Evolutionary conservation across 176 grass and related monocot genomes (phyloP).

Genomic region (Hordeum marinum): DNA sequence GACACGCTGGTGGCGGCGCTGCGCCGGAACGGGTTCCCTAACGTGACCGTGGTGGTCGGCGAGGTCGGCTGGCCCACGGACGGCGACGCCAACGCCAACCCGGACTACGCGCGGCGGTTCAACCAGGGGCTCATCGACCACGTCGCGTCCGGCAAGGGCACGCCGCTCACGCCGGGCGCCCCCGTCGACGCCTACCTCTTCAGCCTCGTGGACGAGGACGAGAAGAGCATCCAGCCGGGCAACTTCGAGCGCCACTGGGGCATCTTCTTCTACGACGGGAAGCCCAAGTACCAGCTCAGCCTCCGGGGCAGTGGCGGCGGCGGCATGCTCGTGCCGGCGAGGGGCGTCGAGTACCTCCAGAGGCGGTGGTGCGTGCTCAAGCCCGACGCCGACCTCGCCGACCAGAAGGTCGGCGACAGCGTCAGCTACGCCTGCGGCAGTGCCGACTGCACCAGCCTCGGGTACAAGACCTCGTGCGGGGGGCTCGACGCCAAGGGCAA

Average conservation of each 20-base stretch:
- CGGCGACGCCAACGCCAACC: conserved; percentile 59
- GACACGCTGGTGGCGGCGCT: conserved; percentile 73
- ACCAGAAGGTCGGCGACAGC: conserved; percentile 47
- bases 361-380: conserved; percentile 75
- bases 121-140: conserved; percentile 70
- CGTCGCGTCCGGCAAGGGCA: conserved; percentile 47
- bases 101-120: conserved; percentile 44
- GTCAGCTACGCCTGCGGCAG: conserved; percentile 70
- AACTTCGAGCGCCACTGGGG: conserved; percentile 97
- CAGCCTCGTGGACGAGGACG: conserved; percentile 82
- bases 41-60: conserved; percentile 62
- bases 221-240: conserved; percentile 73
- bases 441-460: conserved; percentile 72
- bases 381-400: conserved; percentile 23
- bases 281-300: conserved; percentile 64
- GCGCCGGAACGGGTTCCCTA: conserved; percentile 55
- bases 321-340: conserved; percentile 31
- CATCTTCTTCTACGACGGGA: conserved; percentile 79
- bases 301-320: conserved; percentile 21
- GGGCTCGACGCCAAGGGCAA: conserved; percentile 70
- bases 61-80: conserved; percentile 92
- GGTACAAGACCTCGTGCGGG: conserved; percentile 68
- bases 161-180: conserved; percentile 53
- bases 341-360: conserved; percentile 43
- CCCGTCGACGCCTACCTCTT: conserved; percentile 76